Evolutionary conservation across 164 flowering plant species (phyloP).

Genomic region (Akebia trifoliata): DNA sequence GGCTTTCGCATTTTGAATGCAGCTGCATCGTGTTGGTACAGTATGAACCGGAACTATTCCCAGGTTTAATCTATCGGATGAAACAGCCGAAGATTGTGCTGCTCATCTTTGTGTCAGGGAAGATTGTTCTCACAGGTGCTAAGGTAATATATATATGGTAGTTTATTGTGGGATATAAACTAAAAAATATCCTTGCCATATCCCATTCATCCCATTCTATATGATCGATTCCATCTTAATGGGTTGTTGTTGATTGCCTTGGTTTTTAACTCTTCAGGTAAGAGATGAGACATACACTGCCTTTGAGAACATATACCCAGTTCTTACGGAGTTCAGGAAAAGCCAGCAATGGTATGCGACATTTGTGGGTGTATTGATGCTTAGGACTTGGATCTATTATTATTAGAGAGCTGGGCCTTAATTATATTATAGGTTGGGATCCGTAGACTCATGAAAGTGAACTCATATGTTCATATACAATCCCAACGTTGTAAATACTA

Average conservation of each 20-base stretch:
- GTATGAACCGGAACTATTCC: constrained; percentile 96
- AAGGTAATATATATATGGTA: constrained; percentile 43
- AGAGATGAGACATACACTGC: constrained; percentile 77
- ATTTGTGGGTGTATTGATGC: no score
- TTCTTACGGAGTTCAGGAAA: constrained; percentile 77
- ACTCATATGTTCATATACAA: no score
- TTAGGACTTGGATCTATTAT: no score
- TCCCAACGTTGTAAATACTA: no score
- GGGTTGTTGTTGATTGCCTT: no score
- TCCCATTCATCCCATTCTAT: no score
- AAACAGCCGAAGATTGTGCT: constrained; percentile 81
- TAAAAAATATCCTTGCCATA: no score
- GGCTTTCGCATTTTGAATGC: constrained; percentile 9
- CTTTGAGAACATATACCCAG: constrained; percentile 81
- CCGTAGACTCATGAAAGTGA: no score
- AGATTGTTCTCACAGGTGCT: constrained; percentile 90
- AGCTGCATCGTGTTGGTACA: constrained; percentile 31
- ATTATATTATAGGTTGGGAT: no score
- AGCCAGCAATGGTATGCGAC: constrained; percentile 63
- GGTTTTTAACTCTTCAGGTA: constrained; percentile 31
- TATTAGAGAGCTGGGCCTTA: no score
- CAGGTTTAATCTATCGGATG: constrained; percentile 91
- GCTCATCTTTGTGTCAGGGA: constrained; percentile 89
- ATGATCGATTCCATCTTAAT: no score
- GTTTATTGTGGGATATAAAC: constrained; percentile 75